Percentiles rank a stretch among this genome's conserved stretches.
phyloP scores from a whole-genome alignment of 2,329 filamentous ascomycete genomes.

The Fusarium longipes region DNA sequence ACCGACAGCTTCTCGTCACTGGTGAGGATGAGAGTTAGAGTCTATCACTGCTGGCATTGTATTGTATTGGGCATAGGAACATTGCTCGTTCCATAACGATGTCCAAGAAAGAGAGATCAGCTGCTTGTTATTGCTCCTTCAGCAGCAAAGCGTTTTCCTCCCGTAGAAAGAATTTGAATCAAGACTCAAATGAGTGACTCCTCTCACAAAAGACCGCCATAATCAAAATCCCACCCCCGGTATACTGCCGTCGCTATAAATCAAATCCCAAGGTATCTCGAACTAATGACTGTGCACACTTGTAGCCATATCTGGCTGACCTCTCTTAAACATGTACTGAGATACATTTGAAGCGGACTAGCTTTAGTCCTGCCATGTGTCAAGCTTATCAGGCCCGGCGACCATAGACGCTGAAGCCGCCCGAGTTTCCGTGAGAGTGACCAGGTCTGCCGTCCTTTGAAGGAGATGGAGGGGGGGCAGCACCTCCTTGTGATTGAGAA shows the following conservation, averaged over 20 bases:
- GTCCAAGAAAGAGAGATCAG: neutral
- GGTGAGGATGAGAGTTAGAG: neutral
- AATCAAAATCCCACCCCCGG: neutral
- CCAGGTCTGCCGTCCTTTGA: conserved; percentile 26
- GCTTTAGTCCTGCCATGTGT: neutral
- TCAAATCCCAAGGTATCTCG: conserved; percentile 32
- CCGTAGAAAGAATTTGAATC: neutral
- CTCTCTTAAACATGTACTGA: conserved; percentile 37
- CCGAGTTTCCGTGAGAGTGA: conserved; percentile 25
- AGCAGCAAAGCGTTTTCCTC: neutral
- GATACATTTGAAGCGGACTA: conserved; percentile 34
- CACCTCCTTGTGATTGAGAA: conserved; percentile 13
- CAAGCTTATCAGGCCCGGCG: conserved; percentile 12
- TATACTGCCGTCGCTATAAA: conserved; percentile 1
- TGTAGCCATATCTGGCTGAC: conserved; percentile 21
- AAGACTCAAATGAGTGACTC: conserved; percentile 22
- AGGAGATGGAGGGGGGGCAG: conserved; percentile 29
- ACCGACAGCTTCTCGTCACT: neutral
- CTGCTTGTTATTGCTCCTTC: conserved; percentile 5
- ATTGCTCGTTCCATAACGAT: neutral
- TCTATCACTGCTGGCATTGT: neutral
- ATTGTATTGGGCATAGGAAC: neutral
- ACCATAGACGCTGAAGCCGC: conserved; percentile 28
- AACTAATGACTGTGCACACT: conserved; percentile 29
- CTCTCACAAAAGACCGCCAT: conserved; percentile 1